A percentile compares a stretch with the other conserved stretches of the same genome.
Conservation (phyloP, 495 filamentous ascomycete genomes). For the Penicillium coffeae region DNA sequence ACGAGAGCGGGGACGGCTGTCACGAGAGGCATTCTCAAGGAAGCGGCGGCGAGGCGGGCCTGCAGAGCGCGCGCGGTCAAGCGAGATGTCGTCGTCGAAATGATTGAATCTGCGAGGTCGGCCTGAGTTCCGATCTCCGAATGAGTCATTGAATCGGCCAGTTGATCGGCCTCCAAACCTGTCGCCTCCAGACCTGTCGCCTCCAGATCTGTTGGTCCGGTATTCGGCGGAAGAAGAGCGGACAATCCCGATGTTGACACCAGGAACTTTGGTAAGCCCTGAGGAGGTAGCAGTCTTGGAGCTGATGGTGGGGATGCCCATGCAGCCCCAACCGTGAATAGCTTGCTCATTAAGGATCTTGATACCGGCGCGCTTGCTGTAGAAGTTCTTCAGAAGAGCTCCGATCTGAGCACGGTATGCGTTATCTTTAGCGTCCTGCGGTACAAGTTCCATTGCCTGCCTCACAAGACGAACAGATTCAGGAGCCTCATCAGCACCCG, state of each 20-base stretch:
- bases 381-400: constrained; percentile 21
- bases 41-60: not conserved
- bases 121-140: not conserved
- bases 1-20: not conserved
- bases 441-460: constrained; percentile 31
- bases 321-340: constrained; percentile 57
- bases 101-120: not conserved
- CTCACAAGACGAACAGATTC: constrained; percentile 35
- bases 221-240: not conserved
- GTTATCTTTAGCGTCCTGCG: constrained; percentile 36
- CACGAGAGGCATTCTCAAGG: too few relatives aligned
- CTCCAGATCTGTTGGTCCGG: not conserved
- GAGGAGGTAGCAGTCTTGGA: constrained; percentile 42
- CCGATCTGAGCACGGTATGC: constrained; percentile 54
- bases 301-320: constrained; percentile 49
- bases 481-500: constrained; percentile 19
- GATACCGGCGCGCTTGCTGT: constrained; percentile 39
- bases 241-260: not conserved
- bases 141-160: not conserved
- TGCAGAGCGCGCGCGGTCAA: not conserved
- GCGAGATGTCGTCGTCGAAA: not conserved
- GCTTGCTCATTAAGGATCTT: constrained; percentile 59
- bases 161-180: not conserved
- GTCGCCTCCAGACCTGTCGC: not conserved
- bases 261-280: constrained; percentile 31